Evolutionary conservation across 139 green algal genomes (phyloP).

Genomic region (Coelastrella sp.): DNA sequence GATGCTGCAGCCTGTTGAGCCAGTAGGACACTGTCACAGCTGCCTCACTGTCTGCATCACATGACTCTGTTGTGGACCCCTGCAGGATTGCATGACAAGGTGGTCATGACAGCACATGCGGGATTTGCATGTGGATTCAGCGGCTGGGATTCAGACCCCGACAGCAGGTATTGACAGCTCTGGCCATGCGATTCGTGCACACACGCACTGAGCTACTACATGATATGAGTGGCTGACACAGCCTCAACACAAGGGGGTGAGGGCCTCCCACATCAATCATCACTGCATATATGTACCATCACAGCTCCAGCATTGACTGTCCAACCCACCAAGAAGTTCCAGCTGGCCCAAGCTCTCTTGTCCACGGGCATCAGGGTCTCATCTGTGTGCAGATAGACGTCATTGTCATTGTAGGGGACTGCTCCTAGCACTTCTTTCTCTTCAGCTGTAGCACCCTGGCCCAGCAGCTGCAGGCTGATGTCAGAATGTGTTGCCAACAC

Average conservation of each 20-base stretch:
- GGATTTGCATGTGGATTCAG: too few relatives aligned
- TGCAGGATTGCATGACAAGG: too few relatives aligned
- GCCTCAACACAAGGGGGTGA: too few relatives aligned
- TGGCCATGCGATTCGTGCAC: too few relatives aligned
- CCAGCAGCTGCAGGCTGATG: constrained; percentile 79
- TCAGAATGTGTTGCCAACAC: constrained; percentile 92
- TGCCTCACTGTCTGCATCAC: not conserved
- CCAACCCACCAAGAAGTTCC: constrained; percentile 87
- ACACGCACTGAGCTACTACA: too few relatives aligned
- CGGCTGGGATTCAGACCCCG: too few relatives aligned
- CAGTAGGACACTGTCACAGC: constrained; percentile 94
- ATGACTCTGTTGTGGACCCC: not conserved
- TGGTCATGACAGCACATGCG: not conserved
- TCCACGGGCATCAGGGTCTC: not conserved
- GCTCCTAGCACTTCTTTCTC: constrained; percentile 79
- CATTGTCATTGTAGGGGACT: constrained; percentile 88
- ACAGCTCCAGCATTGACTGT: not conserved
- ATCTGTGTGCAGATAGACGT: constrained; percentile 89
- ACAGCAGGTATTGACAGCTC: too few relatives aligned
- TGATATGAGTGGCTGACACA: too few relatives aligned
- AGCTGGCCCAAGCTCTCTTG: constrained; percentile 84
- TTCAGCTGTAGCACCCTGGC: constrained; percentile 51
- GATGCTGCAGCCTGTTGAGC: constrained; percentile 89
- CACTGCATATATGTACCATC: too few relatives aligned
- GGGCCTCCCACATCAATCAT: too few relatives aligned